phyloP scores from a whole-genome alignment of 257 asterid genomes.

The Henckelia pumila region DNA sequence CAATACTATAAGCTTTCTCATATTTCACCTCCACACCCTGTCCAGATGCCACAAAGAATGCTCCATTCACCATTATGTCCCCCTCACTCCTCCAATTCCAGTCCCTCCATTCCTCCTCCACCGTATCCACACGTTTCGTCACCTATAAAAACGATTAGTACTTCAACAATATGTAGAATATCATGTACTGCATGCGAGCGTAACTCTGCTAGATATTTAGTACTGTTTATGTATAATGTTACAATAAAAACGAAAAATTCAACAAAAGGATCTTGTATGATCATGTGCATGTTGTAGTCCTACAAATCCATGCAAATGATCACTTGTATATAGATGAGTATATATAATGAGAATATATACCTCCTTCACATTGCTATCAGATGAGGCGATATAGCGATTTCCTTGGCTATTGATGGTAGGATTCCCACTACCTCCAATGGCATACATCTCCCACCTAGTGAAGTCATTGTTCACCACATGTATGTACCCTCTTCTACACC shows the following conservation, averaged over 20 bases:
- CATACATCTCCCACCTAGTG: conserved; percentile 45
- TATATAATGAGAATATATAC: conserved; percentile 17
- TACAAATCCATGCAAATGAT: too few species aligned
- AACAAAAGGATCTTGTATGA: too few species aligned
- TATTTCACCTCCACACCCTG: conserved; percentile 10
- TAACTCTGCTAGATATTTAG: too few species aligned
- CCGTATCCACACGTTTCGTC: conserved; percentile 49
- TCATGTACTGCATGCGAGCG: too few species aligned
- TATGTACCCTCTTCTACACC: conserved; percentile 40
- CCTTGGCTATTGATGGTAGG: conserved; percentile 46
- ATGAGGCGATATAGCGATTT: conserved; percentile 38
- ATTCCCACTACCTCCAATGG: conserved; percentile 40
- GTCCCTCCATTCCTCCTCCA: conserved; percentile 37
- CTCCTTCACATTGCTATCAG: conserved; percentile 38
- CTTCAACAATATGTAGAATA: not conserved
- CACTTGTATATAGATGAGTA: too few species aligned
- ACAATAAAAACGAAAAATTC: too few species aligned
- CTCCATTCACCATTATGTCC: conserved; percentile 20
- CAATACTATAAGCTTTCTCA: conserved; percentile 42
- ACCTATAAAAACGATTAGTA: conserved; percentile 28
- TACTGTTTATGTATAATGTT: too few species aligned
- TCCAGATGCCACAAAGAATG: conserved; percentile 7
- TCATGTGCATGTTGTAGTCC: too few species aligned
- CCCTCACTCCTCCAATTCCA: conserved; percentile 10
- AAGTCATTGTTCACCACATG: conserved; percentile 39